These are phyloP conservation scores for Huntiella omanensis DNA, from an alignment of 2,329 filamentous ascomycete genomes.

Conservation along the genomic window DNA sequence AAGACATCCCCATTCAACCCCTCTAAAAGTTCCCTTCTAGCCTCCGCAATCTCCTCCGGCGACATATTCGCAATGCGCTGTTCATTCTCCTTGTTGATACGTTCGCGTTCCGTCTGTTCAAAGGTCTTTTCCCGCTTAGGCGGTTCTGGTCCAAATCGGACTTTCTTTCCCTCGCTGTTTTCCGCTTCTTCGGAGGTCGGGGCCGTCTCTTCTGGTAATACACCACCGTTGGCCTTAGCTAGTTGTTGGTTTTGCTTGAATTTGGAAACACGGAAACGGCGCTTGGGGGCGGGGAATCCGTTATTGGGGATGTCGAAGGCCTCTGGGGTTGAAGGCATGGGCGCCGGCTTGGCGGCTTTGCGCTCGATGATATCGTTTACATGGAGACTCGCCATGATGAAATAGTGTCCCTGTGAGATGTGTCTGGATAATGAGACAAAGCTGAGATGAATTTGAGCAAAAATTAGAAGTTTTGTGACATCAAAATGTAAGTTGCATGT, in stretches of 20 bases:
- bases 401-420: not conserved
- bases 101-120: slow-evolving; percentile 41
- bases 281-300: slow-evolving; percentile 82
- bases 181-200: not conserved
- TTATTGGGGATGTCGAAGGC: slow-evolving; percentile 31
- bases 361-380: slow-evolving; percentile 69
- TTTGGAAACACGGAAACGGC: slow-evolving; percentile 50
- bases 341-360: slow-evolving; percentile 21
- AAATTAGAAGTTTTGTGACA: no score
- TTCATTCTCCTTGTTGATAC: slow-evolving; percentile 71
- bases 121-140: slow-evolving; percentile 5
- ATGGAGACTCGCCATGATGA: slow-evolving; percentile 25
- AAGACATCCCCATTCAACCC: slow-evolving; percentile 58
- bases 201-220: not conserved
- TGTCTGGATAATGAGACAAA: not conserved
- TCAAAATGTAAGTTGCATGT: no score
- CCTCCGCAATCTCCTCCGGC: slow-evolving; percentile 58
- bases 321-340: slow-evolving; percentile 44
- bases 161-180: slow-evolving; percentile 7
- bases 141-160: slow-evolving; percentile 10
- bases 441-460: not conserved
- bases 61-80: slow-evolving; percentile 62
- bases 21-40: slow-evolving; percentile 63
- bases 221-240: slow-evolving; percentile 6
- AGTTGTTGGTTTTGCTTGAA: slow-evolving; percentile 53